Conservation (phyloP, 441 rosid species). For the Eruca vesicaria region DNA sequence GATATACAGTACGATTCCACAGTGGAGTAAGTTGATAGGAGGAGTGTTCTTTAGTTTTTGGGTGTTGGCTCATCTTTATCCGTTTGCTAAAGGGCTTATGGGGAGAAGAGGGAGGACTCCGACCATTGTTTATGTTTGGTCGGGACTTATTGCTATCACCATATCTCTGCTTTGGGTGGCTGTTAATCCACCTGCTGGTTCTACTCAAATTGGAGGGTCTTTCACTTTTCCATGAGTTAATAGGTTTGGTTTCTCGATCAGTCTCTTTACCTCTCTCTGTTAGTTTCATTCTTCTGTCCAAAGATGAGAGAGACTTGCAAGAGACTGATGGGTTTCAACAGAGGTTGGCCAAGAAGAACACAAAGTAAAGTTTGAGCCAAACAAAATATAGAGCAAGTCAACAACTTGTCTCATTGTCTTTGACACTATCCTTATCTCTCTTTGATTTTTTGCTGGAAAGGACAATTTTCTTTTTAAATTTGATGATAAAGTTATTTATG, state of each 20-base stretch:
- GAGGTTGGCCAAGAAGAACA: conserved; percentile 17
- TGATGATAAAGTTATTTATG: neutral
- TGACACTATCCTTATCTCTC: too few relatives aligned
- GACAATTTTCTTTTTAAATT: conserved; percentile 18
- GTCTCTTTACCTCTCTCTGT: neutral
- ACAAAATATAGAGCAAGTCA: conserved; percentile 5
- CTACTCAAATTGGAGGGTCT: conserved; percentile 77
- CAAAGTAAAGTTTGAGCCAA: conserved; percentile 20
- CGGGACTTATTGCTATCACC: conserved; percentile 86
- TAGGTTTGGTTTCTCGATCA: conserved; percentile 24
- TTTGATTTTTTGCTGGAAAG: too few relatives aligned
- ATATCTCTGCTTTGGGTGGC: conserved; percentile 98
- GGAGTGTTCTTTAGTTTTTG: conserved; percentile 95
- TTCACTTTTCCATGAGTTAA: conserved; percentile 73
- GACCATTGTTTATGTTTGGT: conserved; percentile 92
- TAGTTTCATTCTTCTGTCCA: conserved; percentile 1
- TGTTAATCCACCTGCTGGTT: conserved; percentile 73
- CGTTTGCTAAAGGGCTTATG: conserved; percentile 90
- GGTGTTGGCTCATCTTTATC: conserved; percentile 92
- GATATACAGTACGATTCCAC: too few relatives aligned
- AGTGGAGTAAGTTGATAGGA: too few relatives aligned
- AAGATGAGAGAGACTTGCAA: conserved; percentile 1
- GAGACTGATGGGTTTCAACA: conserved; percentile 3
- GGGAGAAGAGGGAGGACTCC: conserved; percentile 95
- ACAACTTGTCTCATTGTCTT: conserved; percentile 18